Base-by-base conservation (phyloP, 495 filamentous ascomycete species). In the Zalerion maritima region DNA sequence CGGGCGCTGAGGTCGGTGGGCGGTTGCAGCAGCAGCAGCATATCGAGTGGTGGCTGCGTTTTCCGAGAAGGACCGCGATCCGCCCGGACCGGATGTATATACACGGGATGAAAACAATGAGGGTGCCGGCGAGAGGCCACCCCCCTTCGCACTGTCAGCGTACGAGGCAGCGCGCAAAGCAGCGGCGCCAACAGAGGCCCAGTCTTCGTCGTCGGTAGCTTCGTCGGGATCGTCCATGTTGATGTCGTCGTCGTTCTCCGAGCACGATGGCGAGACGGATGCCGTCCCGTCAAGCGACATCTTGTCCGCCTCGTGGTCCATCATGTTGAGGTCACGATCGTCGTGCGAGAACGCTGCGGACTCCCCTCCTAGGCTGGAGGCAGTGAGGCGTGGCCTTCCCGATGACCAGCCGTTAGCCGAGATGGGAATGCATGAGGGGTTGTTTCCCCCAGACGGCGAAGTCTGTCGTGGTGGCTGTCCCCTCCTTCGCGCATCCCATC, bases 201-300 rank as follows among this genome's bases (percentile, higher is more conserved):
- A 93, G 57, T 97, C 87, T 51, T 97, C 89, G 39, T 94, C 84
- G 52, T 97, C 89, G n/a, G 89, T 96, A 29, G 75, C 66, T 47
- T 91, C 82, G 40, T 79, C 77, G 32, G 81, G 72, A 46, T 78
- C 70, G 41, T 69, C 63, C 43, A 78, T 65, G 18, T 76, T 74
- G 31, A 73, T 72, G 23, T 75, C 73, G 40, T 77, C 75, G n/a
- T 73, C 74, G n/a, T 68, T 71, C 38, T 79, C 78, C 18, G 75
- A 81, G 28, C 76, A 77, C n/a, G n/a, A n/a, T n/a, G n/a, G n/a
- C 23, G 80, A 80, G 21, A 71, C 75, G 34, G 76, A 78, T 21
- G 63, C 72, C 15, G 75, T 73, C 19, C 67, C 69, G 40, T 87
- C 82, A 29, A 94, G 64, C 28, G 86, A 94, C 86, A 94, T 94